Evolutionary conservation across 495 filamentous ascomycete genomes (phyloP).

Genomic region (Terfezia boudieri): DNA sequence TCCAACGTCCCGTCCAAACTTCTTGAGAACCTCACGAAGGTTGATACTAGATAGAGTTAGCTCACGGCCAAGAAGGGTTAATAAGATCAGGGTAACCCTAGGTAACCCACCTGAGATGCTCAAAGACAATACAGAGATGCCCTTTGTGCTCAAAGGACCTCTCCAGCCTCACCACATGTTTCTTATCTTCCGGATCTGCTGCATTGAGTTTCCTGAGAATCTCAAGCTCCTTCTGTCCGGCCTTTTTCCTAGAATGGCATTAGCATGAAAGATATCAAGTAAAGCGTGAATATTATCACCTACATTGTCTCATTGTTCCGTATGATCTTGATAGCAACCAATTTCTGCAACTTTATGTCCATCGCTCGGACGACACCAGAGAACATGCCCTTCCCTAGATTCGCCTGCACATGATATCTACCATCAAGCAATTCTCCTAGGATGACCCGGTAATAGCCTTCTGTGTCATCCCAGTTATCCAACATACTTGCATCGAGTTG

Average conservation of each 20-base stretch:
- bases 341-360: slow-evolving; percentile 45
- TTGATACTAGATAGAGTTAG: slow-evolving; percentile 38
- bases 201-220: slow-evolving; percentile 66
- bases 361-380: slow-evolving; percentile 82
- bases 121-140: slow-evolving; percentile 90
- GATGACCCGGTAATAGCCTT: slow-evolving; percentile 86
- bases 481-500: slow-evolving; percentile 48
- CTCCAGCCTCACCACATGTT: slow-evolving; percentile 73
- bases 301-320: slow-evolving; percentile 80
- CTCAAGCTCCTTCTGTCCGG: slow-evolving; percentile 81
- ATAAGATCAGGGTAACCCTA: slow-evolving; percentile 1
- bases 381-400: slow-evolving; percentile 89
- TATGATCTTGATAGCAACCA: slow-evolving; percentile 85
- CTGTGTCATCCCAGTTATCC: slow-evolving; percentile 80
- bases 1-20: slow-evolving; percentile 82
- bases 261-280: slow-evolving; percentile 3
- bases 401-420: slow-evolving; percentile 66
- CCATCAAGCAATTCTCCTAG: slow-evolving; percentile 71
- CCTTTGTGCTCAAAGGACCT: slow-evolving; percentile 80
- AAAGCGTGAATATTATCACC: slow-evolving; percentile 5
- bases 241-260: slow-evolving; percentile 37
- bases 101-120: slow-evolving; percentile 44
- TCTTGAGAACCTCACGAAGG: slow-evolving; percentile 84
- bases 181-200: slow-evolving; percentile 74
- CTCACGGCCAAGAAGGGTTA: slow-evolving; percentile 1